Percentiles rank a stretch among this genome's conserved stretches.
Evolutionary conservation across 805 yeast species (phyloP).

Genomic region (Jamesozyma lodderae): DNA sequence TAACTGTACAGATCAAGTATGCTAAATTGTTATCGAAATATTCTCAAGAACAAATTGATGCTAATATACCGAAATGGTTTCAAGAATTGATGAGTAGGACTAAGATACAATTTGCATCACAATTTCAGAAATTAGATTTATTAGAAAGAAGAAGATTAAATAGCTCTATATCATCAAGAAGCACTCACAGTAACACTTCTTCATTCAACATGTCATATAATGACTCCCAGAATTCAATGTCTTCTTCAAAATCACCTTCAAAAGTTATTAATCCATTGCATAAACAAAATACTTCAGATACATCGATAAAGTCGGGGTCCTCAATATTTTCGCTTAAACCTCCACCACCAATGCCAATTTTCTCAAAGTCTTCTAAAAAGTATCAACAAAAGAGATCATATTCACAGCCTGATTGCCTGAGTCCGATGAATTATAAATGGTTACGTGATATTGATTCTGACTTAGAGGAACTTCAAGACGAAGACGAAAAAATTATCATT

Average conservation of each 20-base stretch:
- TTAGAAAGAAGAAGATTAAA: constrained; percentile 62
- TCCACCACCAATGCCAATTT: constrained; percentile 3
- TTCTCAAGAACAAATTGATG: constrained; percentile 12
- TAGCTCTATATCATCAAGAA: constrained; percentile 10
- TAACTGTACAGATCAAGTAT: constrained; percentile 22
- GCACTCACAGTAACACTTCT: constrained; percentile 2
- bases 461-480: constrained; percentile 11
- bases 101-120: constrained; percentile 31
- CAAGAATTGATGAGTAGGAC: constrained; percentile 20
- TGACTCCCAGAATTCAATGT: background rate
- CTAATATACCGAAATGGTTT: constrained; percentile 49
- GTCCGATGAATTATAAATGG: constrained; percentile 7
- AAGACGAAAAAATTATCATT: constrained; percentile 32
- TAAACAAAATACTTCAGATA: constrained; percentile 5
- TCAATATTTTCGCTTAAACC: background rate
- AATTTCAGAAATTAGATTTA: constrained; percentile 59
- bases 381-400: constrained; percentile 13
- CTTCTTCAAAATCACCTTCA: too few relatives aligned
- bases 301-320: background rate
- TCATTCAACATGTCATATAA: background rate
- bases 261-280: too few relatives aligned
- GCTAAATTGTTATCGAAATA: constrained; percentile 10
- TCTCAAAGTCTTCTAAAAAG: background rate
- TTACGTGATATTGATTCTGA: constrained; percentile 13
- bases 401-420: constrained; percentile 15